Evolutionary conservation across 805 yeast genomes (phyloP).

Genomic region (Wickerhamomyces queroliae): DNA sequence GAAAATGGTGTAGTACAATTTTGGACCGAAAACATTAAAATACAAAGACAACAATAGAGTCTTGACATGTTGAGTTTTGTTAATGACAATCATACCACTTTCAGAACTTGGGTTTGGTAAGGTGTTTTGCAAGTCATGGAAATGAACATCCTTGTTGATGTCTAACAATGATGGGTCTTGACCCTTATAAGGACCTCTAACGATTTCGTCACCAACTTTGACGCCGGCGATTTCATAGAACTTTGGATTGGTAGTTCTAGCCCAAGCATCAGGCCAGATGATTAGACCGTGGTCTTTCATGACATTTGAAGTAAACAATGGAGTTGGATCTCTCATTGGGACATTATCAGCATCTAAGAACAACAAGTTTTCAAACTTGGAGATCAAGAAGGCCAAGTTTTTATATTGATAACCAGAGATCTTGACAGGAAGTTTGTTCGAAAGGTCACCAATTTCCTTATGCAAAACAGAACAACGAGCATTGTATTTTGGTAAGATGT

Average conservation of each 20-base stretch:
- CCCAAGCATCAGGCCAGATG: slow-evolving; percentile 70
- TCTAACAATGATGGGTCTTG: slow-evolving; percentile 13
- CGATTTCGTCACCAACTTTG: slow-evolving; percentile 28
- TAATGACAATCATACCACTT: slow-evolving; percentile 55
- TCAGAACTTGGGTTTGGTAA: slow-evolving; percentile 61
- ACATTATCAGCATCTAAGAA: slow-evolving; percentile 69
- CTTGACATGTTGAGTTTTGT: slow-evolving; percentile 46
- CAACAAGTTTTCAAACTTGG: slow-evolving; percentile 64
- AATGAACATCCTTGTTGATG: slow-evolving; percentile 27
- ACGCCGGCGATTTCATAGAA: slow-evolving; percentile 46
- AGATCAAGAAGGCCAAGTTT: slow-evolving; percentile 59
- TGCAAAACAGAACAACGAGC: slow-evolving; percentile 61
- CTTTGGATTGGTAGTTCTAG: slow-evolving; percentile 58
- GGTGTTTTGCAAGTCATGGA: slow-evolving; percentile 51
- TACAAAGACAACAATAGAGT: slow-evolving; percentile 49
- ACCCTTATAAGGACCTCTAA: slow-evolving; percentile 28
- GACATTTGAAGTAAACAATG: slow-evolving; percentile 37
- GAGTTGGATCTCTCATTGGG: slow-evolving; percentile 56
- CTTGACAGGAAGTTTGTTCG: slow-evolving; percentile 36
- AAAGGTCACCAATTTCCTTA: slow-evolving; percentile 49
- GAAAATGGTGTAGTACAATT: slow-evolving; percentile 52
- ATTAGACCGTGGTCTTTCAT: slow-evolving; percentile 40
- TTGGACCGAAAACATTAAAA: slow-evolving; percentile 57
- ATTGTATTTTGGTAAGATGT: slow-evolving; percentile 48
- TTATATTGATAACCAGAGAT: slow-evolving; percentile 62